Evolutionary conservation across 768 basidiomycete species (phyloP), one percentile per base, ranked within the genome.

Genomic region (Panellus pusillus): DNA sequence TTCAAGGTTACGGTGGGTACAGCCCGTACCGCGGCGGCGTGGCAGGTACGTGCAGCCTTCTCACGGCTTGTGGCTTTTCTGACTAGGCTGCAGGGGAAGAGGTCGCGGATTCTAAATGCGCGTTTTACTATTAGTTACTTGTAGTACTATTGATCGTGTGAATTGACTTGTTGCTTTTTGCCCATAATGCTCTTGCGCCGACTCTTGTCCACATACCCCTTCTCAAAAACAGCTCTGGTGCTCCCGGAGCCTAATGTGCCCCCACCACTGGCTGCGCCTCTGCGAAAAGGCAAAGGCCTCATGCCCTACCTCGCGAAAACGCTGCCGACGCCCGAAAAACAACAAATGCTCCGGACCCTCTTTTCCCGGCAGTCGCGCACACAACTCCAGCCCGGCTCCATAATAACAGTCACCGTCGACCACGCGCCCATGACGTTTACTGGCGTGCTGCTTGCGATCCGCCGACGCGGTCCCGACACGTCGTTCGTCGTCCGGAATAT

Each of bases 401-500:
- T 98, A 60, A 69, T 98, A 57, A 86, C 84, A 27, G 86, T 94
- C 61, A 81, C 80, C 41, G 83, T 86, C 36, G 82, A 85, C 51
- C 83, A 93, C 54, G 84, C 91, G 6, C 89, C 90, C 9, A 88
- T 84, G 14, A 72, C 79, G 12, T 98, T 98, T 72, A 90, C 93
- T 6, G 96, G 96, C 32, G 89, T 98, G 41, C 77, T 98, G 52
- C 79, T 97, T 63, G 82, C 84, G 28, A 80, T 95, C 60, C 83
- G 91, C 47, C 81, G 91, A 63, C 82, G 89, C 36, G 95, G 94
- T 1, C 78, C 83, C 27, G 91, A 93, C 72, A 93, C 92, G 24
- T 88, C 86, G n/a, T 90, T 98, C 66, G 77, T 86, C 48, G 72
- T 98, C 47, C 82, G 96, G 59, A 98, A 98, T 71, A 82, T 97